phyloP scores from a whole-genome alignment of 805 yeast species.

The Lipomyces starkeyi region DNA sequence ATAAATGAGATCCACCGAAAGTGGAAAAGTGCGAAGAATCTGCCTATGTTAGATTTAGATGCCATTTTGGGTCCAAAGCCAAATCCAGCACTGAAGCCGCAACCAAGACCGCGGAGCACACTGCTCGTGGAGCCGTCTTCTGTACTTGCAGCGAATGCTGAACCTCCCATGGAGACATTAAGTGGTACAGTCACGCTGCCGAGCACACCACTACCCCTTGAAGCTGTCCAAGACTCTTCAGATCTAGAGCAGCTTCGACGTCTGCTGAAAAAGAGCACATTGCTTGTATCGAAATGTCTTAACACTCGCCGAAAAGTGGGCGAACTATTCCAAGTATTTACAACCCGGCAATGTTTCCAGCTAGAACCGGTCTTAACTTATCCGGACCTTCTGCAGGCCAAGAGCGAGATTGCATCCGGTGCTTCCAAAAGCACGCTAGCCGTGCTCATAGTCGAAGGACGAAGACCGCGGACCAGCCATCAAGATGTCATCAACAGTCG shows the following conservation, averaged over 20 bases:
- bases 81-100: neutral
- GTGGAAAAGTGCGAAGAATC: slow-evolving; percentile 14
- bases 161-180: neutral
- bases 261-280: neutral
- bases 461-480: slow-evolving; percentile 1
- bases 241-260: neutral
- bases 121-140: neutral
- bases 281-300: slow-evolving; percentile 1
- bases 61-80: neutral
- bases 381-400: neutral
- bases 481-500: slow-evolving; percentile 5
- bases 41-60: slow-evolving; percentile 15
- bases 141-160: neutral
- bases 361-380: neutral
- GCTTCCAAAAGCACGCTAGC: neutral
- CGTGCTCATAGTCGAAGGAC: slow-evolving; percentile 8
- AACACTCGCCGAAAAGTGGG: neutral
- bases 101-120: neutral
- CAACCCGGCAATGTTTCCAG: neutral
- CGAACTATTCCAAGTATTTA: neutral
- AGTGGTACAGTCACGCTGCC: neutral
- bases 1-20: neutral
- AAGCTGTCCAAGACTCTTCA: neutral
- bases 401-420: neutral
- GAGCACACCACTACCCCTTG: neutral